Base-by-base conservation (phyloP, 495 filamentous ascomycete genomes). In the Xylaria flabelliformis region DNA sequence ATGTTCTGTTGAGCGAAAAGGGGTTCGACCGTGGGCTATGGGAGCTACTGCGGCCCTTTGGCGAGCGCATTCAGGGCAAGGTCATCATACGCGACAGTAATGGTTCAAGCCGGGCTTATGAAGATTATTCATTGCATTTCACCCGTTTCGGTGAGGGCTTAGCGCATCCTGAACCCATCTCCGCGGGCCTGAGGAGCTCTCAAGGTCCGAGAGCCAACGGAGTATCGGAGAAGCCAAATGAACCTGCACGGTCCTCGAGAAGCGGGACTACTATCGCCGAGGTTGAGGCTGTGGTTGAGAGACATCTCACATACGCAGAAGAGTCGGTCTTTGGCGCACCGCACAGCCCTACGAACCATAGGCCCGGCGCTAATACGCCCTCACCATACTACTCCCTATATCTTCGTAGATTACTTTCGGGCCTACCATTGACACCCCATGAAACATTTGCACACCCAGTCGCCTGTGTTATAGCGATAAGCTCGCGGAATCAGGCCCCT, bases 371-470 rank as follows among this genome's bases (percentile, higher is more conserved):
- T 10, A 82, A 86, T 21, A 73, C 78, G 0, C 80, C 85, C 0
- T 88, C 86, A 17, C 90, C 92, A 2, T 91, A 97, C 74, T 95
- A 93, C 80, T 88, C 91, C 32, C 78, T 95, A 19, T 98, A 95
- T 77, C 82, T 99, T 41, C 90, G 93, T 48, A 90, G 95, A 67
- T 76, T 98, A 21, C 84, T 99, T 19, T 97, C 94, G 2, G 90
- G 92, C 56, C 82, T 94, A 29, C 87, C 92, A 9, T 76, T 95
- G 56, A 88, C 90, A 0, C 91, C 94, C 0, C 93, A 97, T 74
- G 96, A 99, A 81, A 97, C 95, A 1, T 97, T 98, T 76, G 87
- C 91, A 13, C 96, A 99, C 80, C 96, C 97, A 0, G 94, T 98
- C 5, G 94, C 97, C n/a, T 94, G 94, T 80, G 89, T 98, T 24